Percentiles rank a stretch among this genome's conserved stretches.
Conservation (phyloP, 1,139 yeast genomes). For the Saccharomycopsis crataegensis region DNA sequence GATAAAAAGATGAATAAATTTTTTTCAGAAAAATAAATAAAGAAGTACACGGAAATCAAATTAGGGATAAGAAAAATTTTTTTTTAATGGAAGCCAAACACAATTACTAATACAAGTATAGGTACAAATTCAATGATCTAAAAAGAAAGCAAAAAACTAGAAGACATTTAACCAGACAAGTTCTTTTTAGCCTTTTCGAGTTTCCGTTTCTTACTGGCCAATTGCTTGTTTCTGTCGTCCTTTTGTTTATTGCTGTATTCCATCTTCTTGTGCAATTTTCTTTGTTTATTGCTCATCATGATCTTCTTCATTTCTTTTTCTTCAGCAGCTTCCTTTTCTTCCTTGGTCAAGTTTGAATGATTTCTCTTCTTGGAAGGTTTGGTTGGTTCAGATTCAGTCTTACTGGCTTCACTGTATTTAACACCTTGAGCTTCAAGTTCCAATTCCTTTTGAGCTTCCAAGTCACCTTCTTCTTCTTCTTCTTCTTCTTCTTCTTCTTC, state of each 20-base stretch:
- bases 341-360: slow-evolving; percentile 24
- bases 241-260: slow-evolving; percentile 85
- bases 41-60: too few species aligned
- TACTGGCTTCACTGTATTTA: slow-evolving; percentile 51
- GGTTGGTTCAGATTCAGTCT: slow-evolving; percentile 28
- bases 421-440: slow-evolving; percentile 90
- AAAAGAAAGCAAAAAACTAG: background rate
- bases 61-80: background rate
- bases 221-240: slow-evolving; percentile 66
- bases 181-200: slow-evolving; percentile 52
- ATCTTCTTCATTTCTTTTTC: slow-evolving; percentile 84
- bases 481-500: slow-evolving; percentile 42
- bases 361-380: slow-evolving; percentile 30
- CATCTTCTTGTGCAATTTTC: slow-evolving; percentile 92
- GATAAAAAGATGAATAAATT: too few species aligned
- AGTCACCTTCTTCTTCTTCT: slow-evolving; percentile 50
- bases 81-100: too few species aligned
- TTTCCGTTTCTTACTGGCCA: slow-evolving; percentile 73
- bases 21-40: too few species aligned
- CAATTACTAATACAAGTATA: too few species aligned
- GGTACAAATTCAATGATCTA: background rate
- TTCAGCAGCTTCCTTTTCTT: slow-evolving; percentile 51
- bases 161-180: background rate
- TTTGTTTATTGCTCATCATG: slow-evolving; percentile 97
- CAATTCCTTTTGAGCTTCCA: slow-evolving; percentile 71